Evolutionary conservation across 345 rosid species (phyloP).

Genomic region (Pugionium dolabratum): DNA sequence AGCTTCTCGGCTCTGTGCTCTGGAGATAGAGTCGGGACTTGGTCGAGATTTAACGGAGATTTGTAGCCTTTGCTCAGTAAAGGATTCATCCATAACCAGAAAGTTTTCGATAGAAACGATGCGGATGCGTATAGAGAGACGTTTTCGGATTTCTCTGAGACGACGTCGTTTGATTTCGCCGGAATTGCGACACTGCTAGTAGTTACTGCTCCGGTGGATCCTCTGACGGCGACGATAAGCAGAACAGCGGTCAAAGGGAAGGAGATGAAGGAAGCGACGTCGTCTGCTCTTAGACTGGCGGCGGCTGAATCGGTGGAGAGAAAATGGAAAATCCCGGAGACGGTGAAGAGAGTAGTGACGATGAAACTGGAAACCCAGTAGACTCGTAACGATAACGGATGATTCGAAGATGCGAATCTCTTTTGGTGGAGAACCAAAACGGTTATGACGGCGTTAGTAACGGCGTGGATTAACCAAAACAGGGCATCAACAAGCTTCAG

Average conservation of each 20-base stretch:
- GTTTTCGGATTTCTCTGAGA: slow-evolving; percentile 44
- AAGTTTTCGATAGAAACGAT: slow-evolving; percentile 62
- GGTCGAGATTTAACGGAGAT: slow-evolving; percentile 71
- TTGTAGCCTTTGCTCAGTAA: slow-evolving; percentile 74
- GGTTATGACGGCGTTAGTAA: slow-evolving; percentile 62
- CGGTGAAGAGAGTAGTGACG: slow-evolving; percentile 49
- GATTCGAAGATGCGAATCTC: slow-evolving; percentile 58
- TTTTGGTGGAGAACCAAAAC: slow-evolving; percentile 69
- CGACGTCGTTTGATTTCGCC: slow-evolving; percentile 41
- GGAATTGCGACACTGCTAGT: neutral
- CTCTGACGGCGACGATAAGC: slow-evolving; percentile 56
- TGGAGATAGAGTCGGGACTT: slow-evolving; percentile 74
- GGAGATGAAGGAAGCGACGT: slow-evolving; percentile 52
- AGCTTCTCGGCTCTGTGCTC: slow-evolving; percentile 79
- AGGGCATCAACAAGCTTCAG: slow-evolving; percentile 48
- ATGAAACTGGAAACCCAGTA: slow-evolving; percentile 61
- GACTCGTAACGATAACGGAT: slow-evolving; percentile 63
- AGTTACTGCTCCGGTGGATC: slow-evolving; percentile 61
- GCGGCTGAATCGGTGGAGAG: slow-evolving; percentile 36
- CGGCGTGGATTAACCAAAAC: slow-evolving; percentile 77
- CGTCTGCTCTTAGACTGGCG: slow-evolving; percentile 52
- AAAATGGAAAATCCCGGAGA: slow-evolving; percentile 59
- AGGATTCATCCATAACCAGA: slow-evolving; percentile 98
- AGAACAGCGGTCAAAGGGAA: slow-evolving; percentile 61
- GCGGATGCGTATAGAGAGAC: slow-evolving; percentile 73